Evolutionary conservation across 2,329 filamentous ascomycete genomes (phyloP).

Genomic region (Verticillium zaregamsianum): DNA sequence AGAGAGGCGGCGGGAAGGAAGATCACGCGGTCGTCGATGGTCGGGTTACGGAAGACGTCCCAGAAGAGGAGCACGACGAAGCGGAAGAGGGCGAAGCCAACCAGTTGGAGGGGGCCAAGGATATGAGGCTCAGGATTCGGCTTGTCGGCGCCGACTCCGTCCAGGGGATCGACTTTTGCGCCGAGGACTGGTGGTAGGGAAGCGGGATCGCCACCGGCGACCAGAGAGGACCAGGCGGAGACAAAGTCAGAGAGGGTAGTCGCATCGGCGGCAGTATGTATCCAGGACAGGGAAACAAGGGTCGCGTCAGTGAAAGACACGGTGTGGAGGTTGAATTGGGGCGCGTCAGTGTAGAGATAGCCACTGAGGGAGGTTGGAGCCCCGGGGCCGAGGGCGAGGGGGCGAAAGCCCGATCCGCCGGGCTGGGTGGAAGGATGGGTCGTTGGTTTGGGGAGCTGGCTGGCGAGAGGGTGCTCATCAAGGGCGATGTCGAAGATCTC

Average conservation of each 20-base stretch:
- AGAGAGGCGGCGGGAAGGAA: slow-evolving; percentile 30
- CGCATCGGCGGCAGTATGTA: slow-evolving; percentile 43
- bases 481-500: slow-evolving; percentile 26
- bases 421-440: background rate
- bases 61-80: slow-evolving; percentile 28
- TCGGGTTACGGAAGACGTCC: slow-evolving; percentile 22
- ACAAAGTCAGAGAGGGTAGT: slow-evolving; percentile 36
- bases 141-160: background rate
- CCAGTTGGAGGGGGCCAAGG: slow-evolving; percentile 13
- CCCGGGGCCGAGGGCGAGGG: slow-evolving; percentile 10
- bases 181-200: slow-evolving; percentile 27
- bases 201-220: slow-evolving; percentile 37
- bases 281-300: slow-evolving; percentile 38
- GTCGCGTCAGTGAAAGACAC: slow-evolving; percentile 46
- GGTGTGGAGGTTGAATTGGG: slow-evolving; percentile 43
- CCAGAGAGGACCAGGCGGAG: slow-evolving; percentile 38
- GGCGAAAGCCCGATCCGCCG: slow-evolving; percentile 6
- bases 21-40: slow-evolving; percentile 27
- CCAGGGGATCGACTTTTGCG: slow-evolving; percentile 28
- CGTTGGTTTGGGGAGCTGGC: slow-evolving; percentile 26
- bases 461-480: slow-evolving; percentile 18
- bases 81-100: slow-evolving; percentile 18
- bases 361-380: slow-evolving; percentile 26
- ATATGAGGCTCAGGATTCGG: background rate
- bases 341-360: slow-evolving; percentile 35